Evolutionary conservation across 768 basidiomycete genomes (phyloP).

Genomic region (Boletus subcaerulescens): DNA sequence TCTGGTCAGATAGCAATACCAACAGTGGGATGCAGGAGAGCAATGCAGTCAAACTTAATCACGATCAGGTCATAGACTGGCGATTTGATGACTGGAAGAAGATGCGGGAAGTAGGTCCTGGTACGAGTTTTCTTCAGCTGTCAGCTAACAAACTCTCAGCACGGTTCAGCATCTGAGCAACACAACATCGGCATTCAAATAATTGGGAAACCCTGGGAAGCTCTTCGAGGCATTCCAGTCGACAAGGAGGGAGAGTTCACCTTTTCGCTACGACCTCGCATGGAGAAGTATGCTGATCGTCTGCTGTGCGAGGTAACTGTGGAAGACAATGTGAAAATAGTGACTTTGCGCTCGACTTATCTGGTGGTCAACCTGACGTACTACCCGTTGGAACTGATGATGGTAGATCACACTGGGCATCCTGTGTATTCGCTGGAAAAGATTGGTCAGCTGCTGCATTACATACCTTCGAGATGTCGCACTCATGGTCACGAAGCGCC

Average conservation of each 20-base stretch:
- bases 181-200: conserved; percentile 87
- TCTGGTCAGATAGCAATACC: conserved; percentile 83
- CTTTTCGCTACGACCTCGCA: conserved; percentile 80
- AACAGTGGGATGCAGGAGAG: conserved; percentile 44
- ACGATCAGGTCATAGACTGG: conserved; percentile 86
- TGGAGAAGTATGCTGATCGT: conserved; percentile 71
- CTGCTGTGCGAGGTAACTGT: conserved; percentile 88
- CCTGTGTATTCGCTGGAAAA: conserved; percentile 79
- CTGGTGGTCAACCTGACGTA: conserved; percentile 88
- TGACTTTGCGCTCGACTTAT: conserved; percentile 91
- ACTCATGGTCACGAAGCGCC: conserved; percentile 76
- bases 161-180: conserved; percentile 55
- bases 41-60: conserved; percentile 57
- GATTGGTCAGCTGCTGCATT: conserved; percentile 50
- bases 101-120: conserved; percentile 73
- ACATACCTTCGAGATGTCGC: conserved; percentile 9
- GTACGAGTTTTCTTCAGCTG: not conserved
- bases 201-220: conserved; percentile 85
- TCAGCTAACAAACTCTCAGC: conserved; percentile 29
- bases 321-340: conserved; percentile 88
- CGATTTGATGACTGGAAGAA: conserved; percentile 95
- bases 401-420: conserved; percentile 84
- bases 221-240: conserved; percentile 82
- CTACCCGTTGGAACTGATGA: conserved; percentile 87
- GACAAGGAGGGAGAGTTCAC: conserved; percentile 91